Evolutionary conservation across 495 filamentous ascomycete genomes (phyloP), one percentile per base, ranked within the genome.

Genomic region (Schizothecium vesticola): DNA sequence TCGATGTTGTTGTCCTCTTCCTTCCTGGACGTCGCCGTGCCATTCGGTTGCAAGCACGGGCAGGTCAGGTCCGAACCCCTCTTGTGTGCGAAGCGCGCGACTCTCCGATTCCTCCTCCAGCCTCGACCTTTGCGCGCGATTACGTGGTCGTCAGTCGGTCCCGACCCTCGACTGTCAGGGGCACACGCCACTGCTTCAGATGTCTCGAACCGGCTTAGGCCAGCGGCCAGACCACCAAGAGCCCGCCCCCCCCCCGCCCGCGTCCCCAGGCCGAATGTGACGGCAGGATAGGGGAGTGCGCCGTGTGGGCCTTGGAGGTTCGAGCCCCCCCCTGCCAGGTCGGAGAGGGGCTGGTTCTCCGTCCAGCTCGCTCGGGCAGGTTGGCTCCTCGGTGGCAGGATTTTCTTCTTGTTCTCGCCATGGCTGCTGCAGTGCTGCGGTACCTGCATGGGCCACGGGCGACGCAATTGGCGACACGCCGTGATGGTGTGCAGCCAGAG

Each of bases 391-490:
- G n/a, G 33, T 43, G 33, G 66, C 67, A 63, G 68, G 59, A 24
- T 63, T 62, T 66, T 69, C 59, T 61, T 51, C 43, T 51, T 51
- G 43, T 51, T 61, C 29, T 31, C 59, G 26, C 59, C 63, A 25
- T 57, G 63, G 68, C 58, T 16, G 68, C 36, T 58, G 61, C 56
- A 63, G 67, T 63, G 67, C 67, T 64, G 55, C 68, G 28, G 68
- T 70, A 66, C 68, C 68, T 70, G 68, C 67, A 69, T 69, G 60
- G 56, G 57, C 23, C 26, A 24, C 16, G 23, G 55, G n/a, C 29
- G 28, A 26, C 36, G 57, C 57, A 59, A 66, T 66, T 66, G 65
- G 65, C 57, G 65, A 66, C 26, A 60, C 57, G 56, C 24, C 57
- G 56, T 66, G 57, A 60, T 66, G 65, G 65, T 66, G 65, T 66